Base-by-base conservation (phyloP, 1,284 basidiomycete genomes). In the Takashimella koratensis region DNA sequence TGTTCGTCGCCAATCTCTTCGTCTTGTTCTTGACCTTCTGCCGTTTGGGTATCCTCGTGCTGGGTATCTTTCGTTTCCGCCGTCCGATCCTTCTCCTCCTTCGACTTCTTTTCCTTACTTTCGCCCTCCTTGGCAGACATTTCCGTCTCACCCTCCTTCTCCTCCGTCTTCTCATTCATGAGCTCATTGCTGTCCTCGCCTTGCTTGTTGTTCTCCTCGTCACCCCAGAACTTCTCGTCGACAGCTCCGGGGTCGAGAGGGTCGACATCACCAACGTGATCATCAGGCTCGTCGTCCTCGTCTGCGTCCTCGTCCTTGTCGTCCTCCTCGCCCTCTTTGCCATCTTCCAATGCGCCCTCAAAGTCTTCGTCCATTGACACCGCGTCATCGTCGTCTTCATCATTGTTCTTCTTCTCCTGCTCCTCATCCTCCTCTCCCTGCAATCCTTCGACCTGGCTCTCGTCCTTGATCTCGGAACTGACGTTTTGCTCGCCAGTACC, bases 181-280 rank as follows among this genome's bases (percentile, higher is more conserved):
- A 74, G 68, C 57, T 67, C 77, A 26, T 79, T 73, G 39, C 79
- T 71, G 49, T 82, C 77, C 47, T 80, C 75, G 4, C 30, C 30
- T 36, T 36, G 10, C 16, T 36, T 36, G 10, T 76, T 63, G 10
- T 81, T 79, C 24, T 78, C 70, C 59, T 94, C 87, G 59, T 93
- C 88, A 30, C 87, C 91, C 95, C 96, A 98, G 63, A 98, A 80
- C 77, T 98, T 98, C 77, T 98, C 95, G 68, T 98, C 95, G 10
- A 97, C 84, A 0, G 87, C 86, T 23, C 84, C 82, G 6, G 90
- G 88, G 74, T 97, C 93, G n/a, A 84, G 79, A 2, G 85, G 83
- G 74, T 96, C 92, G 42, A 97, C 79, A 56, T 94, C 83, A 24
- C 86, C 92, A 23, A 95, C 75, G 54, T 86, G 85, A 62, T 98